phyloP scores from a whole-genome alignment of 768 basidiomycete species.

The Agrocybe praecox region DNA sequence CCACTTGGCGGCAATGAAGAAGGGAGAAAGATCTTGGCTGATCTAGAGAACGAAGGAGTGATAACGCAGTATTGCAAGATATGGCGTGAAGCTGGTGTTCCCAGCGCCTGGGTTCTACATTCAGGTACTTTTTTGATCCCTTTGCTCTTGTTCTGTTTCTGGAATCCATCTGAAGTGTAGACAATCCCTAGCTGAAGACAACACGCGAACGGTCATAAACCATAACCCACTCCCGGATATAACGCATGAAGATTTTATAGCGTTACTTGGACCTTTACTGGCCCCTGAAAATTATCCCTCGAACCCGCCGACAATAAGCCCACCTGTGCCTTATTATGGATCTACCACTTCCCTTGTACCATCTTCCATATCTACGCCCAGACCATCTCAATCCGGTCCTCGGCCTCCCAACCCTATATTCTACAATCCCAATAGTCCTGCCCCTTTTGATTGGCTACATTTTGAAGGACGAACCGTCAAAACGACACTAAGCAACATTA shows the following conservation, averaged over 20 bases:
- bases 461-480: slow-evolving; percentile 83
- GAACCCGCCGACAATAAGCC: slow-evolving; percentile 29
- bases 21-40: slow-evolving; percentile 59
- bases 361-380: slow-evolving; percentile 32
- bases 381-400: slow-evolving; percentile 31
- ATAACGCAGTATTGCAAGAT: slow-evolving; percentile 75
- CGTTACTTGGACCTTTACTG: slow-evolving; percentile 76
- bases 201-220: slow-evolving; percentile 73
- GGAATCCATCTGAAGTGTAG: not conserved
- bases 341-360: slow-evolving; percentile 38
- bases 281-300: slow-evolving; percentile 76
- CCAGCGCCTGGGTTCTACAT: slow-evolving; percentile 81
- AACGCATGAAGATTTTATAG: slow-evolving; percentile 85
- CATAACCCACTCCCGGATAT: slow-evolving; percentile 88
- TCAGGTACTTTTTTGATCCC: slow-evolving; percentile 46
- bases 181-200: slow-evolving; percentile 51
- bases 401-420: slow-evolving; percentile 34
- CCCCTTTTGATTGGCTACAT: slow-evolving; percentile 87
- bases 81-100: slow-evolving; percentile 72
- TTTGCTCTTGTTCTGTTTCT: not conserved
- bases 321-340: slow-evolving; percentile 28
- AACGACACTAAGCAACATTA: slow-evolving; percentile 77
- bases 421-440: slow-evolving; percentile 58
- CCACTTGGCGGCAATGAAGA: slow-evolving; percentile 75
- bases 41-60: slow-evolving; percentile 69